Evolutionary conservation across 768 basidiomycete genomes (phyloP), one percentile per base, ranked within the genome.

Genomic region (Coprinopsis cinerea): DNA sequence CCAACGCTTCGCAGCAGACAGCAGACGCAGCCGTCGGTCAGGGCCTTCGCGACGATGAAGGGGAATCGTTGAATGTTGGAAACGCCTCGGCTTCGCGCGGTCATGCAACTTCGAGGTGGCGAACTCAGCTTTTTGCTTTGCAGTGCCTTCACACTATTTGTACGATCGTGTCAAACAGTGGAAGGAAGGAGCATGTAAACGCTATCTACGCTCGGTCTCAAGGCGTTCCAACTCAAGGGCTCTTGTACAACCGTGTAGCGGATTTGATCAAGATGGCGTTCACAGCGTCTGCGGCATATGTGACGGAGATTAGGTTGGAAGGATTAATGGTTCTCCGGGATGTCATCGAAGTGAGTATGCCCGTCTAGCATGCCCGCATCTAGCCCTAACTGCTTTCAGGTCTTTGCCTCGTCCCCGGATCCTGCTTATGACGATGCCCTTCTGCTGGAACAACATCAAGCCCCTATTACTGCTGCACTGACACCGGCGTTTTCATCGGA

Each of bases 211-310:
- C 92, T 1, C 72, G 80, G 39, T 72, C 66, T 36, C 70, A 76
- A 22, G 84, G 87, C 1, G 55, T 88, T 5, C 67, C 78, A 2
- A 61, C 74, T 2, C 45, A 59, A 5, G 79, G 81, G 1, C 72
- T 97, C 40, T 73, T 99, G 15, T 85, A 89, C 32, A 84, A 87
- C 15, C 81, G 93, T 17, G 82, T 98, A 6, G 83, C 88, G 4
- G 96, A 99, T 66, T 72, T 99, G 50, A 95, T 99, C 67, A 90
- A 80, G 68, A 96, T 98, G 86, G 95, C 96, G 0, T 98, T 99
- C 64, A 95, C 92, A 11, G 94, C 96, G 0, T 93, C 92, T 14
- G 91, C 95, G 0, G 93, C 96, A 3, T 90, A 96, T 62, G 93
- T 97, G 26, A 93, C 90, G 7, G 92, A 97, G 63, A 97, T 98